These are phyloP conservation scores for Viola pubescens DNA, from an alignment of 441 rosid genomes.

Conservation along the genomic window DNA sequence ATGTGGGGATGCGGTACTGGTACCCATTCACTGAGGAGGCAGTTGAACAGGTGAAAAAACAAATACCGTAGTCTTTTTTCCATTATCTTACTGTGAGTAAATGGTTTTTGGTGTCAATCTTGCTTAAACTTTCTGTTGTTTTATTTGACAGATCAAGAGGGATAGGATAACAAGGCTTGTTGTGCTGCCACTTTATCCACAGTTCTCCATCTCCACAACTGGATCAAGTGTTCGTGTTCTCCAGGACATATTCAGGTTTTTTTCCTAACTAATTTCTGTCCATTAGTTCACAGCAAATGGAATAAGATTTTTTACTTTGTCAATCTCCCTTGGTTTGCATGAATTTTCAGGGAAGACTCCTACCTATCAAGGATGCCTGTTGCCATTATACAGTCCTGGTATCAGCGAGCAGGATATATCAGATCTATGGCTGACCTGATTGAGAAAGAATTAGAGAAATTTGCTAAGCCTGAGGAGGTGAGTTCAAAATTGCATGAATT, in stretches of 20 bases:
- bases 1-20: constrained; percentile 87
- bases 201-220: constrained; percentile 85
- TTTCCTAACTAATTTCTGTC: constrained; percentile 6
- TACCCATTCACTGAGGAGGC: constrained; percentile 94
- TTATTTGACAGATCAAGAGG: constrained; percentile 55
- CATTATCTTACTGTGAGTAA: background rate
- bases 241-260: constrained; percentile 57
- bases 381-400: constrained; percentile 79
- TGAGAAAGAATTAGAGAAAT: constrained; percentile 55
- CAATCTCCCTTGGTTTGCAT: constrained; percentile 14
- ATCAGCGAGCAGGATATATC: constrained; percentile 74
- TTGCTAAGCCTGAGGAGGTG: constrained; percentile 68
- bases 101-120: background rate
- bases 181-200: constrained; percentile 92
- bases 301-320: constrained; percentile 9
- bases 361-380: constrained; percentile 75
- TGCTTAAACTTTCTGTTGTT: constrained; percentile 2
- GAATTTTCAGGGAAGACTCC: constrained; percentile 52
- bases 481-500: constrained; percentile 3
- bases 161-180: constrained; percentile 81
- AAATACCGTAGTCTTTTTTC: background rate
- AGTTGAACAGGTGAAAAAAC: constrained; percentile 52
- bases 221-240: constrained; percentile 90
- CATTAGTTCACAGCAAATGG: background rate
- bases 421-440: constrained; percentile 92